Conservation (phyloP, 306 rosid species). For the Sechiopsis laciniata region DNA sequence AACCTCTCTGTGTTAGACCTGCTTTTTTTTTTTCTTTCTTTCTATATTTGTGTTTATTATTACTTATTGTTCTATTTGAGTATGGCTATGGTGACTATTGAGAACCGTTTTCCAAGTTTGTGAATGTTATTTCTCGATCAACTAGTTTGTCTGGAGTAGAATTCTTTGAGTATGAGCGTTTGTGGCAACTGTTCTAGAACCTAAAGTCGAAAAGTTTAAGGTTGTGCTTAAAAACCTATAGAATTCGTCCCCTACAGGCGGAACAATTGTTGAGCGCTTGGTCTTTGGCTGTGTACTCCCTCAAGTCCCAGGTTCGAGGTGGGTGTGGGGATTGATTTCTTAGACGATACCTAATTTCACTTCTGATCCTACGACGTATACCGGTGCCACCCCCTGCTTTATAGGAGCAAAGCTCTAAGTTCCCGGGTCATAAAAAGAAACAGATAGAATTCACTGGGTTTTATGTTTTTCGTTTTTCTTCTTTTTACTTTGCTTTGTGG, state of each 20-base stretch:
- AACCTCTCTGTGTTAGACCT: neutral
- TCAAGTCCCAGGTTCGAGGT: too few relatives aligned
- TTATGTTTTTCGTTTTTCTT: neutral
- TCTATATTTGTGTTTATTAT: neutral
- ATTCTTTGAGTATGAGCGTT: slow-evolving; percentile 6
- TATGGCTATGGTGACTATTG: slow-evolving; percentile 2
- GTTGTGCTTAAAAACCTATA: neutral
- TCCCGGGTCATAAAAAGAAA: too few relatives aligned
- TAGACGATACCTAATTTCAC: too few relatives aligned
- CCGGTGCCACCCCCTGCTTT: too few relatives aligned
- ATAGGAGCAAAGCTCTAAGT: too few relatives aligned
- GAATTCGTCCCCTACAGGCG: too few relatives aligned
- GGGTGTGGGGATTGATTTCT: too few relatives aligned
- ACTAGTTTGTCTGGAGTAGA: neutral
- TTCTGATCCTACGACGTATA: too few relatives aligned
- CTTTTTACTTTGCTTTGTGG: neutral
- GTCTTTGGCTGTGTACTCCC: too few relatives aligned
- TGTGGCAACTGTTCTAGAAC: neutral
- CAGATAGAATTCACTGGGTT: neutral
- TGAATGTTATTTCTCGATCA: neutral
- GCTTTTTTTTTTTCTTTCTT: neutral
- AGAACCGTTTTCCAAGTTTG: neutral
- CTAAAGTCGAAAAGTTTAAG: neutral
- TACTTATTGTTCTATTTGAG: neutral
- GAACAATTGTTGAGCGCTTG: too few relatives aligned